A percentile compares a stretch with the other conserved stretches of the same genome.
phyloP scores from a whole-genome alignment of 2,329 filamentous ascomycete species.

The Fusarium papillatum region DNA sequence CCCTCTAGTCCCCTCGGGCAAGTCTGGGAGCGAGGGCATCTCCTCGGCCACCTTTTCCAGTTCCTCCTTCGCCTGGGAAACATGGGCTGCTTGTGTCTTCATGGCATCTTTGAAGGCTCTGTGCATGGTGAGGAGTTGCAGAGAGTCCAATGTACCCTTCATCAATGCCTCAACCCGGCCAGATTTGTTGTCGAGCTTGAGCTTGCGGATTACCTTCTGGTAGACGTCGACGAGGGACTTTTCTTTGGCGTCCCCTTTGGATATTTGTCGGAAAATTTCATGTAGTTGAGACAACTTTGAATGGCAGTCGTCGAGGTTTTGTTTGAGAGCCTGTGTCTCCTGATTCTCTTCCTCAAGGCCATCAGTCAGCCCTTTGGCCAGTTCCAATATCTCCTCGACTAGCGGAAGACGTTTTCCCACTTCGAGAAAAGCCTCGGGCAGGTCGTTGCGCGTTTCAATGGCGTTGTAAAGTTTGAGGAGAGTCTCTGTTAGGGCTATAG shows the following conservation, averaged over 20 bases:
- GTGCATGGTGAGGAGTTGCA: neutral
- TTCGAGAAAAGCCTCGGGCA: neutral
- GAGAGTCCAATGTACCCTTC: neutral
- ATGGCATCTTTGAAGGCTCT: neutral
- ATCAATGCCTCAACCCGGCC: neutral
- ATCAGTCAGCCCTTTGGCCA: neutral
- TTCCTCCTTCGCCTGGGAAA: neutral
- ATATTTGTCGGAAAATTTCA: neutral
- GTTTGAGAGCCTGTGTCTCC: neutral
- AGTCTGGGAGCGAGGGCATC: neutral
- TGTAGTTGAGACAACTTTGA: neutral
- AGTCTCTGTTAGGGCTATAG: neutral
- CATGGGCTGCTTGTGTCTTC: neutral
- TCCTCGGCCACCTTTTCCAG: neutral
- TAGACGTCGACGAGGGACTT: neutral
- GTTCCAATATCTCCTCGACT: neutral
- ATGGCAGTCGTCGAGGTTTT: neutral
- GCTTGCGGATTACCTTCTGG: neutral
- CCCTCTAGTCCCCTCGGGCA: neutral
- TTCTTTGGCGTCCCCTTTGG: neutral
- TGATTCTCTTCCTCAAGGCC: neutral
- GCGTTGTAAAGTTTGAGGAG: neutral
- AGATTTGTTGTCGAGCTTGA: neutral
- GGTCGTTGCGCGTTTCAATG: neutral
- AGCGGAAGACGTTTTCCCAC: neutral